A percentile compares a stretch with the other conserved stretches of the same genome.
Conservation (phyloP, 805 yeast species). For the Yamadazyma scolyti region DNA sequence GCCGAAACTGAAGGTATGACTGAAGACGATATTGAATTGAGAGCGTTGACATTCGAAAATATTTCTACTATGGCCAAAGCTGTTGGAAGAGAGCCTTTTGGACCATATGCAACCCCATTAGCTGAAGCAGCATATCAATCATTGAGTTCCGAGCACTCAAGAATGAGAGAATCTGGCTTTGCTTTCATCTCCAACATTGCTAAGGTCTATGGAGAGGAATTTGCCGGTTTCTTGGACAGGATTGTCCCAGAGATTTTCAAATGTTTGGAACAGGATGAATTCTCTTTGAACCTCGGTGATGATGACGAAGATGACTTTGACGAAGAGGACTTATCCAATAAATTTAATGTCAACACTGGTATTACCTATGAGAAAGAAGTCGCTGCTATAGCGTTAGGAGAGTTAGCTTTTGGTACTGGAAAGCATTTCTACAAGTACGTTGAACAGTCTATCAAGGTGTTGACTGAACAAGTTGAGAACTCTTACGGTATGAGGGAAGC, state of each 20-base stretch:
- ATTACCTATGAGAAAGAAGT: conserved; percentile 93
- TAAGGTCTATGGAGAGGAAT: conserved; percentile 87
- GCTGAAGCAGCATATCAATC: conserved; percentile 84
- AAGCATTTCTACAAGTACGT: conserved; percentile 74
- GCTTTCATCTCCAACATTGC: conserved; percentile 93
- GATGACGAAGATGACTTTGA: conserved; percentile 50
- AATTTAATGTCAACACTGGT: conserved; percentile 87
- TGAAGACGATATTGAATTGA: conserved; percentile 86
- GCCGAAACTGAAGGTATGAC: conserved; percentile 71
- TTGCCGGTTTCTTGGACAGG: conserved; percentile 78
- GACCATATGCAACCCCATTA: conserved; percentile 80
- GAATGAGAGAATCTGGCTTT: conserved; percentile 92
- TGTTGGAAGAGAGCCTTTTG: conserved; percentile 87
- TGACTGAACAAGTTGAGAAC: conserved; percentile 71
- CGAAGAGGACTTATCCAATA: conserved; percentile 63
- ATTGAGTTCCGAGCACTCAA: conserved; percentile 69
- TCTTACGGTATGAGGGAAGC: conserved; percentile 91
- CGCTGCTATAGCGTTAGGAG: conserved; percentile 86
- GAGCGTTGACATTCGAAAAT: conserved; percentile 90
- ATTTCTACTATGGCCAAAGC: conserved; percentile 95
- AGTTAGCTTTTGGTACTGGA: conserved; percentile 84
- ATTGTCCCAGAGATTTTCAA: conserved; percentile 81
- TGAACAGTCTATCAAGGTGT: conserved; percentile 60
- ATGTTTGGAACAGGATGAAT: conserved; percentile 85
- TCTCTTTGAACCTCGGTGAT: conserved; percentile 55